phyloP scores from a whole-genome alignment of 2,329 filamentous ascomycete genomes.

The Xylariaceae sp. region DNA sequence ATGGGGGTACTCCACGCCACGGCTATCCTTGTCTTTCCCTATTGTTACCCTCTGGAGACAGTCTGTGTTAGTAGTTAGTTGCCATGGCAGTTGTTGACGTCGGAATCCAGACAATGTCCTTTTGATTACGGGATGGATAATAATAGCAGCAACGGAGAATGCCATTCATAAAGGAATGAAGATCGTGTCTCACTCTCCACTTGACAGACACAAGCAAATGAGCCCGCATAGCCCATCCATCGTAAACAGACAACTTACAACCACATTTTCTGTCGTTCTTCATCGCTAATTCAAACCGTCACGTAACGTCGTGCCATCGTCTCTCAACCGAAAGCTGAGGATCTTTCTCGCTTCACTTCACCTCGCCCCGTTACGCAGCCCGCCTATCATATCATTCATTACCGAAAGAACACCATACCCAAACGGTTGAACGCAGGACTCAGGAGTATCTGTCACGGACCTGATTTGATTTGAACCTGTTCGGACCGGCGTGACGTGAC shows the following conservation, averaged over 20 bases:
- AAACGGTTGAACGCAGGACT: constrained; percentile 10
- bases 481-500: too few species aligned
- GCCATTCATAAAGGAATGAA: background rate
- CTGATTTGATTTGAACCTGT: too few species aligned
- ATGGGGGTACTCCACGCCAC: constrained; percentile 11
- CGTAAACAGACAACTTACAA: background rate
- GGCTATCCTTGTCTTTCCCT: constrained; percentile 17
- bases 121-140: background rate
- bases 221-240: background rate
- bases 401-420: background rate
- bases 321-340: background rate
- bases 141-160: background rate
- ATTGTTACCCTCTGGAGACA: constrained; percentile 1
- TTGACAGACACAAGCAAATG: too few species aligned
- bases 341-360: background rate
- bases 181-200: background rate
- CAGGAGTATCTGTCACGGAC: background rate
- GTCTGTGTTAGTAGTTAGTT: background rate
- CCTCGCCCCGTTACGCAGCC: background rate
- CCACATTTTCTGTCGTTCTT: background rate
- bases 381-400: background rate
- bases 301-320: background rate
- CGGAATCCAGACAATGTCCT: background rate
- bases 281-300: background rate
- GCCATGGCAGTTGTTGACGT: background rate